Conservation (phyloP, 2,329 filamentous ascomycete species). For the Xylariaceae sp. region DNA sequence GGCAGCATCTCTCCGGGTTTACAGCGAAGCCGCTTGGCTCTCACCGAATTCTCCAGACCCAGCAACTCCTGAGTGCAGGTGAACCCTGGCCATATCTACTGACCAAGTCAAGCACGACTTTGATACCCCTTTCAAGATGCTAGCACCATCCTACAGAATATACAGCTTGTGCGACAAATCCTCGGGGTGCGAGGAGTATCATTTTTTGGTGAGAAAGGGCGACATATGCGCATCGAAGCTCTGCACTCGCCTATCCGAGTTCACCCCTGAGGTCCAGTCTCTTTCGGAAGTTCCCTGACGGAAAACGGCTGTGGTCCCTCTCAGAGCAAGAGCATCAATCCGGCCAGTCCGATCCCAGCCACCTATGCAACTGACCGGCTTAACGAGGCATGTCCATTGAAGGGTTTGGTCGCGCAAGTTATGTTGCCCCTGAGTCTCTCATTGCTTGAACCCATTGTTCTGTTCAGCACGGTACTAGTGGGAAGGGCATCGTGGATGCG, state of each 20-base stretch:
- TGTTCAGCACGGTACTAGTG: slow-evolving; percentile 38
- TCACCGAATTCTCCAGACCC: not conserved
- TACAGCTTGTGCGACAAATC: not conserved
- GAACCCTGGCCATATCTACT: not conserved
- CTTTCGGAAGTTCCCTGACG: not conserved
- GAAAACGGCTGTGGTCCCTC: slow-evolving; percentile 11
- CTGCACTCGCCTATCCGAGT: not conserved
- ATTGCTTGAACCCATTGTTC: slow-evolving; percentile 43
- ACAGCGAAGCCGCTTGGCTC: not conserved
- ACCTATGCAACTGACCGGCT: not conserved
- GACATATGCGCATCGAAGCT: not conserved
- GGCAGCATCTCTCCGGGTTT: not conserved
- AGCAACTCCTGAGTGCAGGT: not conserved
- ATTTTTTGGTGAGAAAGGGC: not conserved
- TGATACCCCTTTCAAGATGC: too few species aligned
- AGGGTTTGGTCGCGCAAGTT: slow-evolving; percentile 36
- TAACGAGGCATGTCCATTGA: slow-evolving; percentile 8
- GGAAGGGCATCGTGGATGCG: slow-evolving; percentile 35
- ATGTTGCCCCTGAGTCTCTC: slow-evolving; percentile 37
- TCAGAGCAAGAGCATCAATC: not conserved
- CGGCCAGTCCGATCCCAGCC: not conserved
- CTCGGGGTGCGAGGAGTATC: not conserved
- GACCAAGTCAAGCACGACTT: not conserved
- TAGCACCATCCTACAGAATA: too few species aligned
- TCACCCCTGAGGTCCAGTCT: not conserved